phyloP scores from a whole-genome alignment of 768 basidiomycete genomes.

The Clathrus columnatus region DNA sequence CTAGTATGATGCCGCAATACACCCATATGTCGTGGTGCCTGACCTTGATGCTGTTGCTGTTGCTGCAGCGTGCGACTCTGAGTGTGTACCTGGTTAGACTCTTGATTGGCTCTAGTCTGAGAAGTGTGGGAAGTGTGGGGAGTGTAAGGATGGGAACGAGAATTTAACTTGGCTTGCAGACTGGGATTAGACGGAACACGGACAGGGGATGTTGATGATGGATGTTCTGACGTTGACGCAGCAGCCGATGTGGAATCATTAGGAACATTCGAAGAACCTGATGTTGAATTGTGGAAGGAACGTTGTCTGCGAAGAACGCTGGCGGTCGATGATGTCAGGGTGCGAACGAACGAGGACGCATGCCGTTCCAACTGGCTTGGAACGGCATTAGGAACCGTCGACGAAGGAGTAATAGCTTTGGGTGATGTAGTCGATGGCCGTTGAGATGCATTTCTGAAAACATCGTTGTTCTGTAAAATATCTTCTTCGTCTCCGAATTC shows the following conservation, averaged over 20 bases:
- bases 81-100: background rate
- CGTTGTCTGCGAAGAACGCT: background rate
- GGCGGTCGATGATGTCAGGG: background rate
- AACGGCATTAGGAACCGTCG: background rate
- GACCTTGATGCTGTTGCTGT: background rate
- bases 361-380: background rate
- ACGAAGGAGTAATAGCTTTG: background rate
- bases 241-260: background rate
- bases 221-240: background rate
- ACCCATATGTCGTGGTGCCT: background rate
- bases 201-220: background rate
- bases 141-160: background rate
- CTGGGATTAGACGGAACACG: background rate
- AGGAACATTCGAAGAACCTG: background rate
- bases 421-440: background rate
- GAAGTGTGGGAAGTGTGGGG: background rate
- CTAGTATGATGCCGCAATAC: constrained; percentile 3
- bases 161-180: background rate
- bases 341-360: background rate
- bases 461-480: background rate
- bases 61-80: background rate
- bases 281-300: constrained; percentile 4
- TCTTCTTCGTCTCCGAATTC: background rate
- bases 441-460: background rate
- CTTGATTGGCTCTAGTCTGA: background rate